Evolutionary conservation across 495 filamentous ascomycete genomes (phyloP).

Genomic region (Podospora pseudocomata): DNA sequence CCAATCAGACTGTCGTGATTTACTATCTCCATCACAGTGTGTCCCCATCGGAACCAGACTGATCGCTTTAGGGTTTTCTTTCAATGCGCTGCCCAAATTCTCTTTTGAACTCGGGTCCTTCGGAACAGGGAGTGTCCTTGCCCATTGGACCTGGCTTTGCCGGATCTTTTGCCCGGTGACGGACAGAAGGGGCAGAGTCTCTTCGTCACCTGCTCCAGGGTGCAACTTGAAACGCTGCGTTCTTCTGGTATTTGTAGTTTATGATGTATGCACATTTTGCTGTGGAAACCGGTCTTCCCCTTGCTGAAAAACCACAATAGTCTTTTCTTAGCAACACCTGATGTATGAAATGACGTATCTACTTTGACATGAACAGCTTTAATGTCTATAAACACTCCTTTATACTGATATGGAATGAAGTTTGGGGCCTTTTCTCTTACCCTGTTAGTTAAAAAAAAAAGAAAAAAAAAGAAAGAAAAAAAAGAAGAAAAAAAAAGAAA

Average conservation of each 20-base stretch:
- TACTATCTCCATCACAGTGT: background rate
- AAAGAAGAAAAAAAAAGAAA: no score
- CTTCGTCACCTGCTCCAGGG: background rate
- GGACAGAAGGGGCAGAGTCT: background rate
- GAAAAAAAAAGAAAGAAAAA: no score
- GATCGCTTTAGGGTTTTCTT: background rate
- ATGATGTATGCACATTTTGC: background rate
- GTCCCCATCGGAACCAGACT: background rate
- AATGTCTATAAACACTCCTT: no score
- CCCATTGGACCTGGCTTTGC: background rate
- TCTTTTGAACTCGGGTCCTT: background rate
- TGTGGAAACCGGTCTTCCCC: no score
- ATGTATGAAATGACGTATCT: background rate
- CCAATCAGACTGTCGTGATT: background rate
- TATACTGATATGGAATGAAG: no score
- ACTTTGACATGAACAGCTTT: background rate
- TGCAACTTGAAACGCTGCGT: background rate
- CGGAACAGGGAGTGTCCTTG: background rate
- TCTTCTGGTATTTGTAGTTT: background rate
- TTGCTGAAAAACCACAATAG: background rate
- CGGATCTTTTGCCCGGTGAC: constrained; percentile 7
- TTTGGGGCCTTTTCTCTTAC: no score
- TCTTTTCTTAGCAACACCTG: background rate
- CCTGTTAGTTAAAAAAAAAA: no score
- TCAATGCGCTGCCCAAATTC: background rate